Evolutionary conservation across 2,329 filamentous ascomycete species (phyloP), one percentile per base, ranked within the genome.

Genomic region (Penicillium olsonii): DNA sequence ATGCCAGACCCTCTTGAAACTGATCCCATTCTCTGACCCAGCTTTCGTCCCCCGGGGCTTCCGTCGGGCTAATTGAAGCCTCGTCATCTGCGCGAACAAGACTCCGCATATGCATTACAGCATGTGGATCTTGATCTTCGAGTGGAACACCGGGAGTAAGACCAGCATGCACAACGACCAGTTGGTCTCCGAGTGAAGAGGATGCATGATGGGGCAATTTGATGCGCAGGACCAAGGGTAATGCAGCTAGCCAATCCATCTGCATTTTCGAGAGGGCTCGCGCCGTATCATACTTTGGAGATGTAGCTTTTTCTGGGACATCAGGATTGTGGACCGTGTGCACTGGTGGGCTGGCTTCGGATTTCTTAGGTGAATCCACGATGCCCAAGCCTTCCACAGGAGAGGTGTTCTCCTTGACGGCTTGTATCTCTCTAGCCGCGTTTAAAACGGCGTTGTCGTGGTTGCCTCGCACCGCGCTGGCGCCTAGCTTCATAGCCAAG

Each of bases 401-500:
- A 3, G 17, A 5, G n/a, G 6, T 11, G 24, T 5, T 31, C n/a
- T 46, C 37, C 4, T 12, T 27, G 44, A 24, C 29, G 5, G 42
- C 31, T 2, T 42, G 53, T 2, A 61, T 52, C 17, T 53, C 50
- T 15, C 38, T 43, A 1, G 56, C 50, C 2, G 59, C 57, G 43
- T 59, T 48, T 2, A 62, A 48, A 34, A 62, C 57, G 14, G 59
- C 59, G 50, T 62, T 61, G 9, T 62, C 59, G 24, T 62, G 59
- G 39, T 62, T 62, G 29, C 59, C 59, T 55, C 59, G 37, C 22
- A 62, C 59, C 20, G 57, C 57, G 41, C 53, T 61, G 18, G 59
- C 59, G 15, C 50, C 57, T 17, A 62, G 44, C 34, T 52, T 47
- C 3, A 60, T 56, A 7, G 54, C 59, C 14, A 61, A 38, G 29